Evolutionary conservation across 2,329 filamentous ascomycete genomes (phyloP).

Genomic region (Dryadomyces quercivorus): DNA sequence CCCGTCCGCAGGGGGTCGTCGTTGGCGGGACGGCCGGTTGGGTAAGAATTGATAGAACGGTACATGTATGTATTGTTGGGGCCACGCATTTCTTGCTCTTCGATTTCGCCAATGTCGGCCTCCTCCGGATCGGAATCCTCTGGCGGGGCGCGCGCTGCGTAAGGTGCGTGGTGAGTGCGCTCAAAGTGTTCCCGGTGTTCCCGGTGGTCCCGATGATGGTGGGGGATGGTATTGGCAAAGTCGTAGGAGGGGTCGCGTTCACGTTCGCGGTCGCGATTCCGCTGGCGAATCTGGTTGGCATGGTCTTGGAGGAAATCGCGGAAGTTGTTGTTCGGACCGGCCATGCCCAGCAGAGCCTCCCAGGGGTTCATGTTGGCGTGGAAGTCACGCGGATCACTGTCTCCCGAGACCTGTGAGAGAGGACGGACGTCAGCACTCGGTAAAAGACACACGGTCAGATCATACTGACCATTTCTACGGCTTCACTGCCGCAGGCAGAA

Average conservation of each 20-base stretch:
- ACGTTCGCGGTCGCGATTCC: not conserved
- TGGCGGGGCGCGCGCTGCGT: slow-evolving; percentile 7
- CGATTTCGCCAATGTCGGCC: slow-evolving; percentile 47
- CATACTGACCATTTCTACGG: slow-evolving; percentile 72
- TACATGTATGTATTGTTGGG: slow-evolving; percentile 29
- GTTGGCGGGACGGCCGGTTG: not conserved
- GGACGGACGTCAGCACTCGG: no score
- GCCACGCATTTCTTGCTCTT: slow-evolving; percentile 31
- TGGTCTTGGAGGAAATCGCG: not conserved
- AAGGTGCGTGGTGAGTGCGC: no score
- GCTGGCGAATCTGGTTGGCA: not conserved
- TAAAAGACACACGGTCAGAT: no score
- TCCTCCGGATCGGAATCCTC: slow-evolving; percentile 46
- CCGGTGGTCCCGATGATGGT: no score
- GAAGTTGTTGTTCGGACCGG: not conserved
- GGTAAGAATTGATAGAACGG: slow-evolving; percentile 16
- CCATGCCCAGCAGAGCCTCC: not conserved
- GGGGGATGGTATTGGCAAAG: no score
- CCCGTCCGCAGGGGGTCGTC: not conserved
- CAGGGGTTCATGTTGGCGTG: not conserved
- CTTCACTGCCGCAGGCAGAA: slow-evolving; percentile 64
- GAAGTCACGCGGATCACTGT: slow-evolving; percentile 49
- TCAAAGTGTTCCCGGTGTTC: not conserved
- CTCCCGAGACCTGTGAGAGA: slow-evolving; percentile 34
- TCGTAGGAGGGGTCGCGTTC: no score